A percentile compares a stretch with the other conserved stretches of the same genome.
These are phyloP conservation scores for Botryobasidium botryosum DNA, from an alignment of 768 basidiomycete species.

Conservation along the genomic window DNA sequence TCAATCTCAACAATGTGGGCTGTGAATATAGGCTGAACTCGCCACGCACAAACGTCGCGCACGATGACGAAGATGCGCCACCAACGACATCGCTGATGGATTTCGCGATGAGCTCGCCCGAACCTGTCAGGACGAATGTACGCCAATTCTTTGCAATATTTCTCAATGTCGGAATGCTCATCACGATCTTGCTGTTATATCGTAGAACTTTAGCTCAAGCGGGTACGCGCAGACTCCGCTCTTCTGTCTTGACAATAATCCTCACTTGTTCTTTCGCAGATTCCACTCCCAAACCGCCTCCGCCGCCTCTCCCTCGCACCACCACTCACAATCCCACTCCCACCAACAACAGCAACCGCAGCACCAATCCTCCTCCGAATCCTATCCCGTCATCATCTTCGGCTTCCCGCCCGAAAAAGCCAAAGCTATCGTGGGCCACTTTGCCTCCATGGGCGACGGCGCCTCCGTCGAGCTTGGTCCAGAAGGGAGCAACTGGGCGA, in stretches of 20 bases:
- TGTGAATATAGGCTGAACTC: background rate
- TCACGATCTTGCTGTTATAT: constrained; percentile 8
- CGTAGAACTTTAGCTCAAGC: background rate
- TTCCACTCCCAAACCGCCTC: constrained; percentile 16
- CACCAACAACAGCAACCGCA: constrained; percentile 16
- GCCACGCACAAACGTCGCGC: background rate
- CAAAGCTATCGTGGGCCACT: constrained; percentile 24
- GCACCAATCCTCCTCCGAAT: constrained; percentile 15
- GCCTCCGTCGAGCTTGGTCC: constrained; percentile 50
- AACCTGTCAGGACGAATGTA: constrained; percentile 22
- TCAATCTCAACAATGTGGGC: background rate
- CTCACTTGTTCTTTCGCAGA: background rate
- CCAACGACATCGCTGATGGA: constrained; percentile 61
- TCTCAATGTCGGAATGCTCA: background rate
- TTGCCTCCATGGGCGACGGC: constrained; percentile 35
- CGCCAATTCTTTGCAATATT: background rate
- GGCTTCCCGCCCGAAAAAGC: constrained; percentile 79
- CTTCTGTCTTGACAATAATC: constrained; percentile 17
- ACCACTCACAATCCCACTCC: constrained; percentile 25
- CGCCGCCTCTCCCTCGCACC: background rate
- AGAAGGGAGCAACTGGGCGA: constrained; percentile 67
- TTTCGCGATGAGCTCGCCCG: constrained; percentile 21
- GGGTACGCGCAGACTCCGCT: background rate
- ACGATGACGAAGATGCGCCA: constrained; percentile 57
- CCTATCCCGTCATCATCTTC: constrained; percentile 52